These are phyloP conservation scores for Canavalia gladiata DNA, from an alignment of 306 rosid species.

Conservation along the genomic window DNA sequence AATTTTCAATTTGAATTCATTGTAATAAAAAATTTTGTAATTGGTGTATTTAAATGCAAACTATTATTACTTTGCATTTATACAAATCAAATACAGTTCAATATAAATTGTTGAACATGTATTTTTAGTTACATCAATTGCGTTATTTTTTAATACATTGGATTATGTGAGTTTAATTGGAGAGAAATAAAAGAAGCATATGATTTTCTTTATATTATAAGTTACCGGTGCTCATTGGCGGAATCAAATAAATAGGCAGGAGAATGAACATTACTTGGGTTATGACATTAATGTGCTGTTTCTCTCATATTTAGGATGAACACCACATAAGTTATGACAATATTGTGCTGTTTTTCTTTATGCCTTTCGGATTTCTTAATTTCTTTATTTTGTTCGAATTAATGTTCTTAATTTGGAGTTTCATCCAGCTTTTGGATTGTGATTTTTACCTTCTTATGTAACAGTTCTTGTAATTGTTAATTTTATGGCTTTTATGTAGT, in stretches of 20 bases:
- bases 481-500: slow-evolving; percentile 24
- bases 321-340: slow-evolving; percentile 33
- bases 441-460: not conserved
- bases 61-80: too few relatives aligned
- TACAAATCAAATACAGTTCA: too few relatives aligned
- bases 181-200: slow-evolving; percentile 40
- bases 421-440: slow-evolving; percentile 2
- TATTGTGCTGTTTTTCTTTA: slow-evolving; percentile 48
- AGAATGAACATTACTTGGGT: slow-evolving; percentile 38
- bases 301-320: not conserved
- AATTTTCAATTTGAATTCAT: too few relatives aligned
- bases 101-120: too few relatives aligned
- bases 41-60: too few relatives aligned
- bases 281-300: slow-evolving; percentile 41
- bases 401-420: not conserved
- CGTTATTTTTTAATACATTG: too few relatives aligned
- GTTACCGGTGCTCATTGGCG: not conserved
- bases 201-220: not conserved
- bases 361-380: slow-evolving; percentile 32
- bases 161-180: not conserved
- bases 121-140: too few relatives aligned
- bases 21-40: too few relatives aligned
- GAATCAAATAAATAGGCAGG: slow-evolving; percentile 48
- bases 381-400: slow-evolving; percentile 1
- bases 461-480: slow-evolving; percentile 7